These are phyloP conservation scores for Saccharomycopsis sp. DNA, from an alignment of 805 yeast species.

Conservation along the genomic window DNA sequence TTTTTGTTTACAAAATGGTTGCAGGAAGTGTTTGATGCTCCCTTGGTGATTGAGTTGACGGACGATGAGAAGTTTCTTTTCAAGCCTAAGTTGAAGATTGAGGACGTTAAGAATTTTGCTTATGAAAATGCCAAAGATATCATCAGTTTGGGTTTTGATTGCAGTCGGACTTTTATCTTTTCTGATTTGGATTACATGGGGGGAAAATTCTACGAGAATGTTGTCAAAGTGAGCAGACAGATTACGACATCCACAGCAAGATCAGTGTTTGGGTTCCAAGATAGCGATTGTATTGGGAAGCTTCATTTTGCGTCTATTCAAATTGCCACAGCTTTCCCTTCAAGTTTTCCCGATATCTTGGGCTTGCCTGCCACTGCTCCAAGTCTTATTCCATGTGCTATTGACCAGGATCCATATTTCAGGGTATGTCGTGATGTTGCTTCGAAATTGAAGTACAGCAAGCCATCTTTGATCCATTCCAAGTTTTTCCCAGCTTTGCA, in stretches of 20 bases:
- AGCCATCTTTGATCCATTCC: constrained; percentile 89
- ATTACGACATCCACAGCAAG: constrained; percentile 96
- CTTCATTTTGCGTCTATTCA: constrained; percentile 93
- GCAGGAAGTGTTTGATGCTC: constrained; percentile 95
- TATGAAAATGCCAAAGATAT: constrained; percentile 84
- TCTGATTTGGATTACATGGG: constrained; percentile 91
- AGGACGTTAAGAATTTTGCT: constrained; percentile 76
- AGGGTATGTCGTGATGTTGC: constrained; percentile 97
- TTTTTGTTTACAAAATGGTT: constrained; percentile 95
- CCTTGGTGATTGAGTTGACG: constrained; percentile 85
- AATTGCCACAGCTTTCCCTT: constrained; percentile 92
- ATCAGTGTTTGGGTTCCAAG: constrained; percentile 94
- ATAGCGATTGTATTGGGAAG: constrained; percentile 90
- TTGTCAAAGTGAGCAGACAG: constrained; percentile 85
- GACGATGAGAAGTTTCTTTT: constrained; percentile 96
- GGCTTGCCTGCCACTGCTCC: constrained; percentile 86
- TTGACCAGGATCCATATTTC: constrained; percentile 98
- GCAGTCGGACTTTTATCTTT: constrained; percentile 90
- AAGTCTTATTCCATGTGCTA: constrained; percentile 96
- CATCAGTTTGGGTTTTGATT: constrained; percentile 88
- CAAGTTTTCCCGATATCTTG: constrained; percentile 88
- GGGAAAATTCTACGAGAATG: constrained; percentile 88
- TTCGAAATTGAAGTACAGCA: constrained; percentile 77
- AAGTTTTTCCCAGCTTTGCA: constrained; percentile 97
- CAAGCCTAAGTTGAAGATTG: constrained; percentile 81